Base-by-base conservation (phyloP, 805 yeast genomes). In the Wickerhamomyces sydowiorum region DNA sequence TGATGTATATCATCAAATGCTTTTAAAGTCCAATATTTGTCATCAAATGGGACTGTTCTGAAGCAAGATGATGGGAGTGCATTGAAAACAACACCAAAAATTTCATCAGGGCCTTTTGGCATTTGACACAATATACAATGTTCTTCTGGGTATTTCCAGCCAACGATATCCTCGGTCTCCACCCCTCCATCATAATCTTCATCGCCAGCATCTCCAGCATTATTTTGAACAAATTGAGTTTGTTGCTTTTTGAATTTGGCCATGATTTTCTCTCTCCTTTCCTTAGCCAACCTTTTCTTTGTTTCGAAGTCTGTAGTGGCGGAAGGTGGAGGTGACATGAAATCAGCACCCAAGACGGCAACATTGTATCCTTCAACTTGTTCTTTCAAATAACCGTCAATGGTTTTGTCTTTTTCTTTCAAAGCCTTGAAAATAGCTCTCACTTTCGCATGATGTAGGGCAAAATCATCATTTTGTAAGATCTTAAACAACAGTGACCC, bases 61-160 rank as follows among this genome's bases (percentile, higher is more conserved):
- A 78, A 75, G 39, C 76, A 80, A 5, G 85, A 73, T 1, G 83
- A 68, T 33, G 73, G 73, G 1, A 79, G 64, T 21, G 83, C 65
- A 53, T 76, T 75, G 8, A 85, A 74, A 38, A 86, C 76, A n/a
- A 83, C 71, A 0, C 96, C 96, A 61, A 82, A 86, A 0, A 86
- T 75, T 4, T 83, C 86, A 19, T 75, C 74, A 18, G 75, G 75
- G 18, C 70, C 71, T 1, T 80, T 73, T 0, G 87, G 81, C 77
- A 84, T 85, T 50, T 87, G 89, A 59, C 96, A 88, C 14, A 88
- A 64, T 30, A 88, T 80, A 58, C 96, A 88, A 48, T 79, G 84
- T 24, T 78, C 79, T 24, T 77, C 79, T 0, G 95, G 93, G 51
- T 76, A 86, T 28, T 65, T 66, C 91, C 90, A 84, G 7, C 33